Base-by-base conservation (phyloP, 768 basidiomycete genomes). In the Leccinum disarticulatum region DNA sequence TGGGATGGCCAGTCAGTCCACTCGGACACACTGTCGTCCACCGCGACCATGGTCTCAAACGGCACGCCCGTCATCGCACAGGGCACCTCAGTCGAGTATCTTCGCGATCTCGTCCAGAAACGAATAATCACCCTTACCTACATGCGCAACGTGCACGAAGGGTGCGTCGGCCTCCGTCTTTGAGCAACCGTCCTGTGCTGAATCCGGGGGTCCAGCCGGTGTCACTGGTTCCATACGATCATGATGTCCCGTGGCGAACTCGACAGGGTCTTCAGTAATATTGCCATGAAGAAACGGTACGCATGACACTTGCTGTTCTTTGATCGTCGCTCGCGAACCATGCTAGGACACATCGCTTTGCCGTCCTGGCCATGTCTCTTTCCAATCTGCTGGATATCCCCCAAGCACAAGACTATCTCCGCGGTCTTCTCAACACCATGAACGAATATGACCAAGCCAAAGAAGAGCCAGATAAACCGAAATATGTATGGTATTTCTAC, bases 141-240 rank as follows among this genome's bases (percentile, higher is more conserved):
- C 71, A 79, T 94, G 73, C 82, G 90, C 64, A 91, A 85, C 66
- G 87, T 92, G 33, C 89, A 93, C 64, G 91, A 93, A 74, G 93
- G 93, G 90, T 93, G 63, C 66, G 87, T 81, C 53, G 49, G 22
- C 4, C 52, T 55, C 50, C 30, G 56, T 52, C 38, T 46, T 13
- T 36, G 48, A 52, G 15, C 43, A 8, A 43, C 47, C 8, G 25
- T 35, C 35, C 19, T 58, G 50, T 56, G 13, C 54, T 64, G 49
- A 63, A 31, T 35, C 19, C 41, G 43, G 3, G 9, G 33, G 30
- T 28, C 68, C 22, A 93, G 92, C 55, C 86, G 85, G 56, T 87
- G 86, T 62, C 87, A 92, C 69, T 93, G 92, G 92, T 91, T 91
- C 68, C 90, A 93, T 70, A 95, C 93, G 13, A 86, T 95, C 64